Percentiles rank a stretch among this genome's conserved stretches.
These are phyloP conservation scores for Ustilago xerochloae DNA, from an alignment of 1,284 basidiomycete species.

Conservation along the genomic window DNA sequence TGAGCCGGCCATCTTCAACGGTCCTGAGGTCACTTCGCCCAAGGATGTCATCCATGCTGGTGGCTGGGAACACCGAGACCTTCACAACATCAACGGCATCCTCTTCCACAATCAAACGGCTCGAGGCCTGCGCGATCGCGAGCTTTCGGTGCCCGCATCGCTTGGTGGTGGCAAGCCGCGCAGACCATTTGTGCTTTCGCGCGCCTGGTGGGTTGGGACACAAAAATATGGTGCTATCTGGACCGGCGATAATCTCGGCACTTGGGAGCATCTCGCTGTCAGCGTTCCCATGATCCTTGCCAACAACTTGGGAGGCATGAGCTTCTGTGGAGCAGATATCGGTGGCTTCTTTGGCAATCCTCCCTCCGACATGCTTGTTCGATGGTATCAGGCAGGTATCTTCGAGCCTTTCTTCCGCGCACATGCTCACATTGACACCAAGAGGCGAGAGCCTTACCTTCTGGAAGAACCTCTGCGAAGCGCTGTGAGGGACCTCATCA, in stretches of 20 bases:
- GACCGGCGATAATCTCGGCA: slow-evolving; percentile 98
- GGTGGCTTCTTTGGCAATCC: slow-evolving; percentile 99
- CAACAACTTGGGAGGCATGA: slow-evolving; percentile 91
- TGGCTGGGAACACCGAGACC: slow-evolving; percentile 96
- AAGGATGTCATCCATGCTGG: slow-evolving; percentile 90
- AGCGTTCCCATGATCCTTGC: slow-evolving; percentile 93
- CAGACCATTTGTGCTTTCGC: slow-evolving; percentile 89
- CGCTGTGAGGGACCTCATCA: slow-evolving; percentile 81
- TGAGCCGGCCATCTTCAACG: slow-evolving; percentile 98
- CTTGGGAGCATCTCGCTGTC: slow-evolving; percentile 96
- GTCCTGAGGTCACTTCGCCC: slow-evolving; percentile 97
- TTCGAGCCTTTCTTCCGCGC: slow-evolving; percentile 98
- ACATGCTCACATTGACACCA: slow-evolving; percentile 97
- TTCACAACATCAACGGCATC: slow-evolving; percentile 84
- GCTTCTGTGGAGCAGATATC: slow-evolving; percentile 92
- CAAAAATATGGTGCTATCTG: slow-evolving; percentile 97
- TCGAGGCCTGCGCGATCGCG: slow-evolving; percentile 82
- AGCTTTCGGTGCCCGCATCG: slow-evolving; percentile 74
- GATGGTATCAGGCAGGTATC: slow-evolving; percentile 96
- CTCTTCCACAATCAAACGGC: slow-evolving; percentile 80
- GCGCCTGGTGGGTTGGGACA: slow-evolving; percentile 93
- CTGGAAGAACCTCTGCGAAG: slow-evolving; percentile 87
- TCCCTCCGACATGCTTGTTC: slow-evolving; percentile 88
- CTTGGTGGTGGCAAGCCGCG: slow-evolving; percentile 70
- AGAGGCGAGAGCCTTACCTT: slow-evolving; percentile 94